A percentile compares a stretch with the other conserved stretches of the same genome.
These are phyloP conservation scores for Aegilops umbellulata DNA, from an alignment of 176 grass and related monocot genomes.

Conservation along the genomic window DNA sequence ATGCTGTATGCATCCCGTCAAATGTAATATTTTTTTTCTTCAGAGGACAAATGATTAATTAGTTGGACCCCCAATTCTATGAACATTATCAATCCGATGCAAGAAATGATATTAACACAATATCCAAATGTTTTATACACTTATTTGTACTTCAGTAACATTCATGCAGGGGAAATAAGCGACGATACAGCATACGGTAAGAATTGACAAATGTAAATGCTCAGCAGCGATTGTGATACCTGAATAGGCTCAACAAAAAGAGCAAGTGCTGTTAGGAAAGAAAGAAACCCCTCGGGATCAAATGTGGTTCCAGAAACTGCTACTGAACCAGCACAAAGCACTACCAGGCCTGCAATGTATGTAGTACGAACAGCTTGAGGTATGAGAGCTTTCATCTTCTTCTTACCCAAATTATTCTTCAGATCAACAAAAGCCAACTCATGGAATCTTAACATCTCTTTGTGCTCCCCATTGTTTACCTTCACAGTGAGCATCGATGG, in stretches of 20 bases:
- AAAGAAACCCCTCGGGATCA: slow-evolving; percentile 55
- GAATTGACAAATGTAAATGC: neutral
- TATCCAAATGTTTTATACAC: neutral
- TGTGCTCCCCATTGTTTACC: slow-evolving; percentile 63
- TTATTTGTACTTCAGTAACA: slow-evolving; percentile 1
- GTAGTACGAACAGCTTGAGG: slow-evolving; percentile 58
- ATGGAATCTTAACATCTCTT: slow-evolving; percentile 67
- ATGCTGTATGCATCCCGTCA: neutral
- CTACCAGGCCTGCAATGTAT: slow-evolving; percentile 58
- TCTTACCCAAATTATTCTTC: slow-evolving; percentile 53
- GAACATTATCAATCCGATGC: neutral
- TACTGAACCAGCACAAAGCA: slow-evolving; percentile 58
- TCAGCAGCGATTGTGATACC: slow-evolving; percentile 25
- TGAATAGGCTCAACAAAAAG: slow-evolving; percentile 78
- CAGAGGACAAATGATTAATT: neutral
- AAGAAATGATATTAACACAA: neutral
- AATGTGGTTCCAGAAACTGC: slow-evolving; percentile 48
- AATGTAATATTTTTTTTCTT: neutral
- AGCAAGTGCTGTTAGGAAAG: slow-evolving; percentile 63
- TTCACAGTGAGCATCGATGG: slow-evolving; percentile 76
- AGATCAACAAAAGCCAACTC: slow-evolving; percentile 52
- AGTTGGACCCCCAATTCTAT: neutral
- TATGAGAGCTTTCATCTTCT: slow-evolving; percentile 81
- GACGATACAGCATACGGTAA: neutral
- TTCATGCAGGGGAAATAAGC: neutral